Conservation (phyloP, 768 basidiomycete genomes). For the Trametes coccinea region DNA sequence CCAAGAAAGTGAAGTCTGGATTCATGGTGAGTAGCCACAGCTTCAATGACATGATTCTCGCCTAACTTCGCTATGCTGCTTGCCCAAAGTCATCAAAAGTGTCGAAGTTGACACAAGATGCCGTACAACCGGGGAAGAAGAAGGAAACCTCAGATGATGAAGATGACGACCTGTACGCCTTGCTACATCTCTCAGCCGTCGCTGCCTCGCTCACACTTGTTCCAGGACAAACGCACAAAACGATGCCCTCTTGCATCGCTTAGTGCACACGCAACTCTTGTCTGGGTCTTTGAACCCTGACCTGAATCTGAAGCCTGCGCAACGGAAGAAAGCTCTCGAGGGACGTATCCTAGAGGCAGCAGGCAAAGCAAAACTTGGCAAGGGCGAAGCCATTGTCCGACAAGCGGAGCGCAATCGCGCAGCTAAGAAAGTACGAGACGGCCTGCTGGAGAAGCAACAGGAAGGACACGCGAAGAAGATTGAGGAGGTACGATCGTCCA, state of each 20-base stretch:
- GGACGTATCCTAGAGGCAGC: constrained; percentile 77
- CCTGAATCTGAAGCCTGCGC: constrained; percentile 60
- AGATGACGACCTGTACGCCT: constrained; percentile 52
- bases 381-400: constrained; percentile 65
- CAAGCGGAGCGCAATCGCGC: constrained; percentile 68
- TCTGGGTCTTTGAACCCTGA: constrained; percentile 71
- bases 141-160: constrained; percentile 39
- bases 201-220: constrained; percentile 1
- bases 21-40: constrained; percentile 64
- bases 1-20: constrained; percentile 46
- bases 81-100: constrained; percentile 74
- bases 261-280: constrained; percentile 78
- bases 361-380: constrained; percentile 69
- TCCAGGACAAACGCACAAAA: constrained; percentile 73
- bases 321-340: constrained; percentile 71
- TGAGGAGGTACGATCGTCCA: constrained; percentile 57
- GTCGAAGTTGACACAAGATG: constrained; percentile 51
- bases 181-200: background rate
- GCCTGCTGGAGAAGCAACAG: constrained; percentile 61
- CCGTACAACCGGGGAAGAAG: constrained; percentile 24
- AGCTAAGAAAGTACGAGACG: constrained; percentile 70
- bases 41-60: background rate
- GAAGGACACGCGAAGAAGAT: constrained; percentile 54
- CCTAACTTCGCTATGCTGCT: background rate
- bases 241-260: constrained; percentile 73